phyloP scores from a whole-genome alignment of 1,284 basidiomycete genomes.

The Malassezia sp. region DNA sequence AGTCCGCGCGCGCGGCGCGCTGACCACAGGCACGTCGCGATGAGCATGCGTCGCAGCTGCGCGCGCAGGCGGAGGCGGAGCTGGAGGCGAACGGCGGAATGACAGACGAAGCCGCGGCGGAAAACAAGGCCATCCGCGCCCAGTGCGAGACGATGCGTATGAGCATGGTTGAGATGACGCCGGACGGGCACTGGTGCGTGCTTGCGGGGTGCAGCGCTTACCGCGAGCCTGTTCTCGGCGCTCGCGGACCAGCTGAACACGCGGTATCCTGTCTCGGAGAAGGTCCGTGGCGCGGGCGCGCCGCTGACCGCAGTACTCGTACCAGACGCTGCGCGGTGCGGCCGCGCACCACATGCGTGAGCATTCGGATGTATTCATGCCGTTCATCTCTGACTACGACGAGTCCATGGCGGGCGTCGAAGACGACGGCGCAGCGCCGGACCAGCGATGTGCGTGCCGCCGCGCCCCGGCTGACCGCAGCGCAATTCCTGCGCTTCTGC shows the following conservation, averaged over 20 bases:
- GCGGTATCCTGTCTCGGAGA: constrained; percentile 11
- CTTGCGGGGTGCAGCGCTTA: no score
- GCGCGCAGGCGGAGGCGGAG: constrained; percentile 13
- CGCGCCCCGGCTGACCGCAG: constrained; percentile 51
- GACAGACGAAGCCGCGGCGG: not conserved
- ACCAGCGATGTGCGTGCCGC: constrained; percentile 20
- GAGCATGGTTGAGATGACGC: constrained; percentile 55
- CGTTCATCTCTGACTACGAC: constrained; percentile 62
- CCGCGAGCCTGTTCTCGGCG: constrained; percentile 64
- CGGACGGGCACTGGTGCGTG: constrained; percentile 71
- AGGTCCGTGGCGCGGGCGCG: not conserved
- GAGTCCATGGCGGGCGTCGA: constrained; percentile 51
- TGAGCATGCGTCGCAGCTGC: constrained; percentile 16
- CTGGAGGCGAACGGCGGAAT: not conserved
- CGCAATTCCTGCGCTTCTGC: constrained; percentile 73
- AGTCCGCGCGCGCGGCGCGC: no score
- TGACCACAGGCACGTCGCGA: constrained; percentile 16
- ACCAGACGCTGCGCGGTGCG: constrained; percentile 53
- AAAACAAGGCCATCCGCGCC: not conserved
- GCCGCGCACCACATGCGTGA: constrained; percentile 72
- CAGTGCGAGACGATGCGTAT: constrained; percentile 2
- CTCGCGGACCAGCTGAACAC: constrained; percentile 63
- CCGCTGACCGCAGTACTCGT: constrained; percentile 17
- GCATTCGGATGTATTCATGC: constrained; percentile 82
- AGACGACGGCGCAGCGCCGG: constrained; percentile 45